phyloP scores from a whole-genome alignment of 805 yeast genomes.

The Kluyveromyces lactis region DNA sequence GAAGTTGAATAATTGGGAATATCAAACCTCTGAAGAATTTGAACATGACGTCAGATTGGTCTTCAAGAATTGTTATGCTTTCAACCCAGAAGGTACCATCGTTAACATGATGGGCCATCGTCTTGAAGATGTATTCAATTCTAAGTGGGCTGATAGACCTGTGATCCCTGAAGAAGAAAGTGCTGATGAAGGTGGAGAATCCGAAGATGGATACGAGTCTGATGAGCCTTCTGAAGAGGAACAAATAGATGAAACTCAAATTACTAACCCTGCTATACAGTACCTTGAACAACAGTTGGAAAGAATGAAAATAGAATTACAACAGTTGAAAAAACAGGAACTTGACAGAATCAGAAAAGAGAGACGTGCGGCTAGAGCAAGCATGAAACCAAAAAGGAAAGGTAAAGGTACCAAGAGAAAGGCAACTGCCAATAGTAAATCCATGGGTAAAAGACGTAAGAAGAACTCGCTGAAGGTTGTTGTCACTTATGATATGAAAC shows the following conservation, averaged over 20 bases:
- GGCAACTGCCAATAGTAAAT: slow-evolving; percentile 9
- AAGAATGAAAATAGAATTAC: slow-evolving; percentile 79
- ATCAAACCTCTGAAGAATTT: slow-evolving; percentile 82
- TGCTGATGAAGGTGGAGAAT: slow-evolving; percentile 34
- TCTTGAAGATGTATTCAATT: slow-evolving; percentile 76
- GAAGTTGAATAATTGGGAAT: slow-evolving; percentile 77
- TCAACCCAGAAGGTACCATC: slow-evolving; percentile 96
- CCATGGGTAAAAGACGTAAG: slow-evolving; percentile 15
- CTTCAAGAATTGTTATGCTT: slow-evolving; percentile 80
- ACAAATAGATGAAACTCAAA: slow-evolving; percentile 50
- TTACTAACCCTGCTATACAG: slow-evolving; percentile 84
- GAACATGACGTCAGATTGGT: slow-evolving; percentile 76
- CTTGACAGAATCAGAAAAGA: slow-evolving; percentile 58
- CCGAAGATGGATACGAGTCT: slow-evolving; percentile 30
- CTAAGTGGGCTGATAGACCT: slow-evolving; percentile 84
- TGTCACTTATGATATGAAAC: slow-evolving; percentile 94
- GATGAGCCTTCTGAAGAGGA: slow-evolving; percentile 39
- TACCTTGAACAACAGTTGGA: slow-evolving; percentile 80
- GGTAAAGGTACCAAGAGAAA: slow-evolving; percentile 35
- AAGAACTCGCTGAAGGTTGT: slow-evolving; percentile 28
- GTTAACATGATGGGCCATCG: slow-evolving; percentile 94
- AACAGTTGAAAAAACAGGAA: slow-evolving; percentile 71
- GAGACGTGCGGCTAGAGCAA: slow-evolving; percentile 34
- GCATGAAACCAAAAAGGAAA: slow-evolving; percentile 28
- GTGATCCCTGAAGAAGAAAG: slow-evolving; percentile 44